phyloP scores from a whole-genome alignment of 2,329 filamentous ascomycete species.

The Verticillium alfalfae region DNA sequence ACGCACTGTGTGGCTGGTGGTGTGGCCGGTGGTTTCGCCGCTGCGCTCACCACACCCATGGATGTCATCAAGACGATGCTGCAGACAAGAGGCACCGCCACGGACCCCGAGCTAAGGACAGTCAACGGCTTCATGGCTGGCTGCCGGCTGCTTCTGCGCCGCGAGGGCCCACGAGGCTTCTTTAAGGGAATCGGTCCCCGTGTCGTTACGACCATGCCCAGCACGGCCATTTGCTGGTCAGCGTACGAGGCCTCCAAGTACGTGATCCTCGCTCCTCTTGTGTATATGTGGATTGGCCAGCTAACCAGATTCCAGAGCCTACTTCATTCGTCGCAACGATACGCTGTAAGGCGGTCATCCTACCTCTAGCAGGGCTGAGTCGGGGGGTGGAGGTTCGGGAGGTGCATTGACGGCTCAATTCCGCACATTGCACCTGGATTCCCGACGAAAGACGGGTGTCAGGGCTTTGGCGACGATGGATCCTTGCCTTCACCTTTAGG shows the following conservation, averaged over 20 bases:
- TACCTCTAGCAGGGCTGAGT: too few species aligned
- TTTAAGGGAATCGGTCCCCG: slow-evolving; percentile 89
- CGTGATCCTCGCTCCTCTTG: slow-evolving; percentile 19
- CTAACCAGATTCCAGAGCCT: slow-evolving; percentile 38
- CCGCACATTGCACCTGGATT: too few species aligned
- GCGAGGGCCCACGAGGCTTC: slow-evolving; percentile 82
- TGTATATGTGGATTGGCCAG: not conserved
- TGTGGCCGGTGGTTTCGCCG: slow-evolving; percentile 86
- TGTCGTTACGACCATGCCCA: slow-evolving; percentile 95
- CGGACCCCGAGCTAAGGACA: slow-evolving; percentile 74
- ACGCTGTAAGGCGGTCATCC: slow-evolving; percentile 1
- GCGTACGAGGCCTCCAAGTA: slow-evolving; percentile 66
- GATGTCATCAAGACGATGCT: slow-evolving; percentile 98
- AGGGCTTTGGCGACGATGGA: too few species aligned
- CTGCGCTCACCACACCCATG: slow-evolving; percentile 89
- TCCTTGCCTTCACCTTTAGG: not conserved
- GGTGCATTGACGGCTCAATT: not conserved
- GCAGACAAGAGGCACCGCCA: slow-evolving; percentile 82
- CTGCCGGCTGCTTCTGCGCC: slow-evolving; percentile 72
- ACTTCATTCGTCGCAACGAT: slow-evolving; percentile 53
- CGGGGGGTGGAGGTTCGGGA: too few species aligned
- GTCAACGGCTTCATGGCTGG: slow-evolving; percentile 78
- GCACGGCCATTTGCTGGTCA: slow-evolving; percentile 98
- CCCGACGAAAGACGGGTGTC: too few species aligned
- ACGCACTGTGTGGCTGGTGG: slow-evolving; percentile 93